Percentiles rank a stretch among this genome's conserved stretches.
phyloP scores from a whole-genome alignment of 495 filamentous ascomycete genomes.

The Penicillium pulvis region DNA sequence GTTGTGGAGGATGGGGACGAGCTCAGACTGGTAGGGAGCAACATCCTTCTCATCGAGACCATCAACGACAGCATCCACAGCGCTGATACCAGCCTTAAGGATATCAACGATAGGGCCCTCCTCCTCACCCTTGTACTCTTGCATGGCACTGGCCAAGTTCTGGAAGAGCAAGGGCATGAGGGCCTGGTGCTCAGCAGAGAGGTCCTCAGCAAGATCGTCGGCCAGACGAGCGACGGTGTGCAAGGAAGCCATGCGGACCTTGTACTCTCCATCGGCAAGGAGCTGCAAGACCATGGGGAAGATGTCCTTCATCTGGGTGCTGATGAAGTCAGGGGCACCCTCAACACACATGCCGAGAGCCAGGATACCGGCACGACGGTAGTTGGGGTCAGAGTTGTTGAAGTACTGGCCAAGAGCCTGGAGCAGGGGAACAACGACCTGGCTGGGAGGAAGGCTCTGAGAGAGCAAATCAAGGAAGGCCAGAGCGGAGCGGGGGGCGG shows the following conservation, averaged over 20 bases:
- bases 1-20: slow-evolving; percentile 79
- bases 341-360: slow-evolving; percentile 93
- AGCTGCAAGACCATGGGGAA: slow-evolving; percentile 85
- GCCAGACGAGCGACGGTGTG: slow-evolving; percentile 85
- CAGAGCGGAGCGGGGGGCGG: slow-evolving; percentile 84
- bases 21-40: slow-evolving; percentile 73
- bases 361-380: slow-evolving; percentile 86
- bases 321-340: slow-evolving; percentile 94
- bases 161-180: slow-evolving; percentile 82
- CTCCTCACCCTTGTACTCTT: slow-evolving; percentile 63
- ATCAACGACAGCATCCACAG: slow-evolving; percentile 87
- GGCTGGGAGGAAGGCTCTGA: slow-evolving; percentile 83
- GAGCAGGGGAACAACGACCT: slow-evolving; percentile 91
- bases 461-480: slow-evolving; percentile 87
- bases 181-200: slow-evolving; percentile 76
- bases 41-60: slow-evolving; percentile 85
- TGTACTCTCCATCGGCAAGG: slow-evolving; percentile 76
- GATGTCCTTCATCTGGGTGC: slow-evolving; percentile 81
- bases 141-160: slow-evolving; percentile 80
- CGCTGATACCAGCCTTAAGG: slow-evolving; percentile 85
- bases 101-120: slow-evolving; percentile 69
- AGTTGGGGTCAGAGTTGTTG: slow-evolving; percentile 67
- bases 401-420: slow-evolving; percentile 81
- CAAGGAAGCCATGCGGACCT: slow-evolving; percentile 83
- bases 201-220: slow-evolving; percentile 88